Conservation (phyloP, 148 eudicot genomes). For the Tetragonia tetragonoides region DNA sequence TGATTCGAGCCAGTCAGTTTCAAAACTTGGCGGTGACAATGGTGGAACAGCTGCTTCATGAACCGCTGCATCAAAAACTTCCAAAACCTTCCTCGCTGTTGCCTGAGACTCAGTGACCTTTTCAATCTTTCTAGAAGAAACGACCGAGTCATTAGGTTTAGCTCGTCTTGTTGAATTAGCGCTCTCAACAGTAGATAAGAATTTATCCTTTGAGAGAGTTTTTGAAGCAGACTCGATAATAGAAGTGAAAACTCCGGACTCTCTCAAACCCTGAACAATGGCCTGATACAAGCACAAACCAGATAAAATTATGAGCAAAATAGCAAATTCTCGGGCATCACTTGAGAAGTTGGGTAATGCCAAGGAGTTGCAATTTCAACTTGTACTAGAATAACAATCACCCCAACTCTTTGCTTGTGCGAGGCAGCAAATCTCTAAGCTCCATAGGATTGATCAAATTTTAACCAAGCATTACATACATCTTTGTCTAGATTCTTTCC, state of each 20-base stretch:
- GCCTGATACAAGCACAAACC: constrained; percentile 38
- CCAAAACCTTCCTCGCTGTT: constrained; percentile 52
- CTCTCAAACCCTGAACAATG: constrained; percentile 77
- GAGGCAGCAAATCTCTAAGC: too few species aligned
- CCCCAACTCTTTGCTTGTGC: too few species aligned
- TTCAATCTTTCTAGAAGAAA: constrained; percentile 52
- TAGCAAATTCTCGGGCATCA: not conserved
- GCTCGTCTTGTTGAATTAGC: constrained; percentile 46
- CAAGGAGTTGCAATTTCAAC: too few species aligned
- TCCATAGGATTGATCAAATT: too few species aligned
- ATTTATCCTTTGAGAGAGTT: constrained; percentile 46
- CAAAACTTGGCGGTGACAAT: constrained; percentile 59
- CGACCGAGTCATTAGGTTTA: constrained; percentile 19
- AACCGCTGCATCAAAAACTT: constrained; percentile 16
- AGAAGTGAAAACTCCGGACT: constrained; percentile 65
- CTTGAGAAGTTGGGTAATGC: not conserved
- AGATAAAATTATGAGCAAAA: constrained; percentile 1
- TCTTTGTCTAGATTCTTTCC: not conserved
- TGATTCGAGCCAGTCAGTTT: constrained; percentile 34
- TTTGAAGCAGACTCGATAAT: constrained; percentile 57
- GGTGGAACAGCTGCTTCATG: constrained; percentile 76
- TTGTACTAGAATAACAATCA: too few species aligned
- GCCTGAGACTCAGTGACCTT: constrained; percentile 42
- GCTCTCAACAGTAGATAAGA: constrained; percentile 51
- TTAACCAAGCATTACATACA: not conserved